phyloP scores from a whole-genome alignment of 2,329 filamentous ascomycete species.

The Geosmithia morbida region DNA sequence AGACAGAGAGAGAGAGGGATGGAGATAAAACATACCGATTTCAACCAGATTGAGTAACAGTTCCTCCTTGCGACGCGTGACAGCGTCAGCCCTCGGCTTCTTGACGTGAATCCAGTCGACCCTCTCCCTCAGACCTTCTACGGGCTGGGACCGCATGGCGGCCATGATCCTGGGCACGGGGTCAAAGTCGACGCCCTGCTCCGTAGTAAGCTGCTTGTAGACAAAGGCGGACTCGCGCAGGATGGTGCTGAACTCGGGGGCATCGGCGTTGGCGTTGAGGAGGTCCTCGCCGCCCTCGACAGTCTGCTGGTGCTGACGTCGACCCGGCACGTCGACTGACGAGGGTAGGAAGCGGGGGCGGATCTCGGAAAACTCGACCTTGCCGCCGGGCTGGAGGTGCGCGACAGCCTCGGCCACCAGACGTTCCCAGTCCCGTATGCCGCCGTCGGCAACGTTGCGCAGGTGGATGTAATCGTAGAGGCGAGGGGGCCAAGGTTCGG shows the following conservation, averaged over 20 bases:
- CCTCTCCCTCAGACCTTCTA: slow-evolving; percentile 22
- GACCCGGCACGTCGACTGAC: slow-evolving; percentile 15
- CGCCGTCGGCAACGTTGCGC: slow-evolving; percentile 26
- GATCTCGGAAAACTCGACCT: slow-evolving; percentile 28
- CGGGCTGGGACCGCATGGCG: slow-evolving; percentile 20
- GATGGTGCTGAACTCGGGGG: slow-evolving; percentile 6
- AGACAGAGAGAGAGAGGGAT: background rate
- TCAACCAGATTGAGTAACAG: slow-evolving; percentile 20
- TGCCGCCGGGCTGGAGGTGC: slow-evolving; percentile 26
- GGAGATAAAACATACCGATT: slow-evolving; percentile 13
- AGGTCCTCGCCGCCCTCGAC: slow-evolving; percentile 12
- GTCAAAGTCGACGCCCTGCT: slow-evolving; percentile 22
- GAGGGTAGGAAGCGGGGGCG: slow-evolving; percentile 15
- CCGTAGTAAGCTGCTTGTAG: slow-evolving; percentile 8
- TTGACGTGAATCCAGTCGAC: slow-evolving; percentile 26
- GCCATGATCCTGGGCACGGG: slow-evolving; percentile 18
- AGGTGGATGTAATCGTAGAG: slow-evolving; percentile 27
- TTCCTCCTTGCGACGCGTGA: slow-evolving; percentile 19
- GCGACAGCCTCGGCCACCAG: slow-evolving; percentile 20
- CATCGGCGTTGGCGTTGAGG: slow-evolving; percentile 9
- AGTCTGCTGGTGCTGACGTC: background rate
- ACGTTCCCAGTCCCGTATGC: slow-evolving; percentile 24
- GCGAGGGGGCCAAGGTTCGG: slow-evolving; percentile 24
- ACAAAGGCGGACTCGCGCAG: slow-evolving; percentile 19
- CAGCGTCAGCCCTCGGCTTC: slow-evolving; percentile 22